Conservation (phyloP, 306 rosid genomes). For the Ochetophila trinervis region DNA sequence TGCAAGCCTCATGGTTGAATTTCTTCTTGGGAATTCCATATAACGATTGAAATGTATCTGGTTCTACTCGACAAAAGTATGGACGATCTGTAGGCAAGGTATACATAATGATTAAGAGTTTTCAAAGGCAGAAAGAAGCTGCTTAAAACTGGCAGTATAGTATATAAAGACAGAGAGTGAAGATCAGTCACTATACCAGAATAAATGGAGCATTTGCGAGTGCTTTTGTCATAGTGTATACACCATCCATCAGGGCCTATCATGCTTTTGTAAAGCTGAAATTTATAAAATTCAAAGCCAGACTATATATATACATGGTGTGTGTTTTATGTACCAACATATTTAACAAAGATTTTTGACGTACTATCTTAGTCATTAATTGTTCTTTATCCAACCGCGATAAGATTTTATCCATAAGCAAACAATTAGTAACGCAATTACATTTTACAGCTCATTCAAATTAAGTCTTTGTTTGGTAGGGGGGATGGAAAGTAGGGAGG, state of each 20-base stretch:
- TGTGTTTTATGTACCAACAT: too few species aligned
- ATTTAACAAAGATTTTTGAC: too few species aligned
- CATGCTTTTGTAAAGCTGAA: slow-evolving; percentile 82
- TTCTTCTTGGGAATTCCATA: slow-evolving; percentile 58
- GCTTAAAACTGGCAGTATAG: not conserved
- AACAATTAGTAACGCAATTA: too few species aligned
- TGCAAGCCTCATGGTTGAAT: slow-evolving; percentile 85
- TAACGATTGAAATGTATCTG: slow-evolving; percentile 55
- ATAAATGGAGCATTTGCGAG: slow-evolving; percentile 80
- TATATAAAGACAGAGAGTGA: not conserved
- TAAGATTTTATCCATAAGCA: too few species aligned
- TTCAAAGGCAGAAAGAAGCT: too few species aligned
- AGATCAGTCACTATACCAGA: slow-evolving; percentile 35
- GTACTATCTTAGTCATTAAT: too few species aligned
- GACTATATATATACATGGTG: not conserved
- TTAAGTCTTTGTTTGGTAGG: too few species aligned
- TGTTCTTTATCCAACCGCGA: too few species aligned
- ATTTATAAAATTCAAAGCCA: not conserved
- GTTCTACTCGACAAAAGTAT: slow-evolving; percentile 81
- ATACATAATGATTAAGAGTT: not conserved
- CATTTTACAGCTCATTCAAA: too few species aligned
- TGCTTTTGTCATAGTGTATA: slow-evolving; percentile 63
- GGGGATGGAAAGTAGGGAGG: too few species aligned
- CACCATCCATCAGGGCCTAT: slow-evolving; percentile 92
- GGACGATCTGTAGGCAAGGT: slow-evolving; percentile 65